phyloP scores from a whole-genome alignment of 352 stramenopile species.

The Pythium sp. region DNA sequence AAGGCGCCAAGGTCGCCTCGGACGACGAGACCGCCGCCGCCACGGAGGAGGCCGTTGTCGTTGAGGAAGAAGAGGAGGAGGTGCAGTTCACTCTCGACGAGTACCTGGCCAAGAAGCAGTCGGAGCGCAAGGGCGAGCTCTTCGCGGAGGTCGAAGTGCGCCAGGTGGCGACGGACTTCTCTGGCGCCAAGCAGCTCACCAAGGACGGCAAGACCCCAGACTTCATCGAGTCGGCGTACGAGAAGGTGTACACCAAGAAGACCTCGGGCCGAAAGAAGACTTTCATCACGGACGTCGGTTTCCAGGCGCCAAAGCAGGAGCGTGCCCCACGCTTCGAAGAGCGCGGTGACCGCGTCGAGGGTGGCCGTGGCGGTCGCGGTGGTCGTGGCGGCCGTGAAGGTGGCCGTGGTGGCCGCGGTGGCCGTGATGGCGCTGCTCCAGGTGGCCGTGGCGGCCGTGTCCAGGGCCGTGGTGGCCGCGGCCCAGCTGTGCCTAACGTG shows the following conservation, averaged over 20 bases:
- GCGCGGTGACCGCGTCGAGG: conserved; percentile 34
- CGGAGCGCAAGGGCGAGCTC: conserved; percentile 63
- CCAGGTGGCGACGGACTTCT: conserved; percentile 91
- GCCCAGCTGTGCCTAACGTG: conserved; percentile 54
- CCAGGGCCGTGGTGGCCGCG: conserved; percentile 29
- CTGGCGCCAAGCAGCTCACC: conserved; percentile 61
- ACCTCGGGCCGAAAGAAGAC: conserved; percentile 93
- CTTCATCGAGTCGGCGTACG: conserved; percentile 85
- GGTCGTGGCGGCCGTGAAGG: conserved; percentile 45
- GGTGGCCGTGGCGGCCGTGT: conserved; percentile 53
- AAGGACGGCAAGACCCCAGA: conserved; percentile 88
- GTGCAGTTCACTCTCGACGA: conserved; percentile 82
- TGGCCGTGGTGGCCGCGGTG: conserved; percentile 35
- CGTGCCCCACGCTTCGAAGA: conserved; percentile 57
- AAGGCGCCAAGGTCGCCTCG: conserved; percentile 42
- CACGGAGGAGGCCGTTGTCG: conserved; percentile 30
- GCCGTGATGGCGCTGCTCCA: conserved; percentile 6
- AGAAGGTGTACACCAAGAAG: conserved; percentile 96
- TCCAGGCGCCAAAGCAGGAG: conserved; percentile 68
- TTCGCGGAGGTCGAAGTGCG: conserved; percentile 81
- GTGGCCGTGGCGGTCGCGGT: conserved; percentile 54
- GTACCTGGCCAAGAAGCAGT: conserved; percentile 83
- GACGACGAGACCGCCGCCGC: conserved; percentile 58
- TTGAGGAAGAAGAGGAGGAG: conserved; percentile 76
- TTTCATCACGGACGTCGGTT: conserved; percentile 85